Base-by-base conservation (phyloP, 345 rosid genomes). In the Heritiera fomes region DNA sequence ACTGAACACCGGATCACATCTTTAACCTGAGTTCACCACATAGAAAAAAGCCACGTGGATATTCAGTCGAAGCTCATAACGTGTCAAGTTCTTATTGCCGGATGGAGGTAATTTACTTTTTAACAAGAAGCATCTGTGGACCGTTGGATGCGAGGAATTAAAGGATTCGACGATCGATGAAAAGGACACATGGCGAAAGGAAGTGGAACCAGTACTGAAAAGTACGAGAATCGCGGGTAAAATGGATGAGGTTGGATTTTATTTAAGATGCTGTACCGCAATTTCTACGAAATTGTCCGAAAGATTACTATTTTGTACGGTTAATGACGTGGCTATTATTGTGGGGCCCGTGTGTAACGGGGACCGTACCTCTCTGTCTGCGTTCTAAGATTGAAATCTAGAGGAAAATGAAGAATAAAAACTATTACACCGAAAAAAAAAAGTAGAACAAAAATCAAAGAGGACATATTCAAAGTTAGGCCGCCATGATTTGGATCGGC, bases 341-440 rank as follows among this genome's bases (percentile, higher is more conserved):
- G 43, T 32, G 63, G 85, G 86, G 83, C 28, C 87, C 86, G 73
- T 17, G 5, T 28, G 34, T 64, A 78, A 82, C 90, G 84, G 70
- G 80, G 77, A 73, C 90, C 90, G 87, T 85, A 87, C 88, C 87
- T 82, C 82, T 87, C 83, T 72, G 30, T 30, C 32, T 18, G 1
- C 9, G 2, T 53, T 7, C 60, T 41, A 0, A 34, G 3, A 8
- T 0, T 40, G 17, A 23, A 46, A 46, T 15, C 7, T 11, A 12
- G 6, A 23, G 6, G 23, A 20, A 56, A 56, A 56, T 0, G 20
- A 8, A 18, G 1, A 53, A 53, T 34, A 53, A 0, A 23, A 23
- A 23, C 0, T 0, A 23, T 23, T 23, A 23, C 28, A 23, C 28
- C 28, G n/a, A n/a, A 23, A 23, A 23, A 23, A 20, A 56, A 56